Base-by-base conservation (phyloP, 2,329 filamentous ascomycete genomes). In the Lecanicillium sp. region DNA sequence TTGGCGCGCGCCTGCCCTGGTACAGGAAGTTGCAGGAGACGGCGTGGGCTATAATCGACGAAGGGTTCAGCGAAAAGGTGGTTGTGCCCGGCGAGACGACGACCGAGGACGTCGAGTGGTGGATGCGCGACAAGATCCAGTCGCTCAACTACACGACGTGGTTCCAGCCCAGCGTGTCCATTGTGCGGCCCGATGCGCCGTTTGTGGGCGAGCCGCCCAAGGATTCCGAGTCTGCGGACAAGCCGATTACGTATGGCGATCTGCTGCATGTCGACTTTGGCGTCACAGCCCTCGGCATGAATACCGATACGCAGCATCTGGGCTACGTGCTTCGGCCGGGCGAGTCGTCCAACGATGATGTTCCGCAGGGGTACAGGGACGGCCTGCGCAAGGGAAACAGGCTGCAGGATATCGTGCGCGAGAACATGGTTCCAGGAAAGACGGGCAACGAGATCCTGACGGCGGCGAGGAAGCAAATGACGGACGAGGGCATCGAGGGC, bases 221-320 rank as follows among this genome's bases (percentile, higher is more conserved):
- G 3, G 15, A 22, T 22, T 4, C n/a, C 2, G 22, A 19, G 3
- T 47, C 47, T 1, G 47, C 43, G 35, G 50, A 47, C 9, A 44
- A 47, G 28, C 42, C 50, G 3, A 71, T 72, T 38, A 37, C 58
- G 31, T 61, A 64, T 41, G 68, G 68, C 7, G 68, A 73, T 42
- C 46, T 69, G 29, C 59, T 72, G 28, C 68, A 72, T 40, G 66
- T 68, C 3, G 68, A 72, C 44, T 71, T 72, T 45, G 68, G 66
- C 27, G 56, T 70, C 19, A 64, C 65, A 5, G 66, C 65, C 1
- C 48, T 71, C 41, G 65, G 66, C 1, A 50, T 71, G 44, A 69
- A 69, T 43, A 71, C 68, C 2, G 67, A 70, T 40, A 72, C 69
- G 2, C 68, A 72, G 52, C 69, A 73, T 33, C 50, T 72, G 4